phyloP scores from a whole-genome alignment of 352 stramenopile genomes.

The Phytophthora sansomeana region DNA sequence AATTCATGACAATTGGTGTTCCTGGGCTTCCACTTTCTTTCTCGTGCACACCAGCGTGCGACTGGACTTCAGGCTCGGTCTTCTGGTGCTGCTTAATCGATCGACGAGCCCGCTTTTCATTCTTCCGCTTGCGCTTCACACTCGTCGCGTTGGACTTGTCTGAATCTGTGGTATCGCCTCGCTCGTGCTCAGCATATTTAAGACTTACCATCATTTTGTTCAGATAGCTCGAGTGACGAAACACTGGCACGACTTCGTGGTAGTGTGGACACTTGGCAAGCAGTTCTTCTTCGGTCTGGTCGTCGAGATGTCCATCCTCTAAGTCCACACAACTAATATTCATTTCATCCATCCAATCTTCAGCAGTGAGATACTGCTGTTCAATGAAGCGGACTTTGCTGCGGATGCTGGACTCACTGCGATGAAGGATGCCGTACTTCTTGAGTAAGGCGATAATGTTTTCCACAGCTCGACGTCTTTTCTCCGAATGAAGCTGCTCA shows the following conservation, averaged over 20 bases:
- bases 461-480: slow-evolving; percentile 3
- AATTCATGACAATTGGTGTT: slow-evolving; percentile 2
- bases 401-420: slow-evolving; percentile 20
- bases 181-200: no score
- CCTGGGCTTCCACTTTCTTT: neutral
- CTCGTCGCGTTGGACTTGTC: neutral
- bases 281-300: slow-evolving; percentile 26
- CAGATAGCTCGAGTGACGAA: slow-evolving; percentile 11
- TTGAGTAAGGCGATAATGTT: slow-evolving; percentile 20
- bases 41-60: neutral
- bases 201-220: slow-evolving; percentile 1
- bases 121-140: slow-evolving; percentile 10
- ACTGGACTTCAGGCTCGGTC: neutral
- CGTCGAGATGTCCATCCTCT: neutral
- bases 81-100: slow-evolving; percentile 3
- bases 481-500: slow-evolving; percentile 24
- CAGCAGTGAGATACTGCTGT: slow-evolving; percentile 27
- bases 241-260: slow-evolving; percentile 21
- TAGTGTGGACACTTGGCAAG: slow-evolving; percentile 36
- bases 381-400: slow-evolving; percentile 22
- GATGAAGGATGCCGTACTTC: slow-evolving; percentile 18
- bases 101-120: neutral
- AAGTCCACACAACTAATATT: slow-evolving; percentile 10
- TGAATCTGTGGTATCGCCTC: neutral
- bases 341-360: slow-evolving; percentile 19